phyloP scores from a whole-genome alignment of 2,329 filamentous ascomycete genomes.

The Didymella segeticola region DNA sequence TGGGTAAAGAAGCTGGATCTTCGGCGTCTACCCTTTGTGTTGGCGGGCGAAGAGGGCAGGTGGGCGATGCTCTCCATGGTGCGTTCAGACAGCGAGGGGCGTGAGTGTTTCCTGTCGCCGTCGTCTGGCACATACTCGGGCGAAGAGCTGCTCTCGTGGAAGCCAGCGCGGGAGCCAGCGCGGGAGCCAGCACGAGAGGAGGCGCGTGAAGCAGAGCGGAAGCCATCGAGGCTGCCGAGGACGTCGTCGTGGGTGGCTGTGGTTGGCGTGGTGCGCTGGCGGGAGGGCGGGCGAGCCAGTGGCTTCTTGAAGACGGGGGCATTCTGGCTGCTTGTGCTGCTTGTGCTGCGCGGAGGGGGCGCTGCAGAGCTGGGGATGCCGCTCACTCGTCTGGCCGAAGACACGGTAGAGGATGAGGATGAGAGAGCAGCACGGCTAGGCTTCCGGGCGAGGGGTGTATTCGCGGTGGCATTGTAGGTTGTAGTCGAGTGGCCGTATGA shows the following conservation, averaged over 20 bases:
- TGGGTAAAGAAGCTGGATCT: constrained; percentile 76
- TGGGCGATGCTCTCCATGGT: constrained; percentile 84
- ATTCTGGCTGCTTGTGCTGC: constrained; percentile 28
- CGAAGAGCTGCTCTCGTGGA: constrained; percentile 34
- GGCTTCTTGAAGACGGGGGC: constrained; percentile 48
- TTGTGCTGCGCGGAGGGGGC: constrained; percentile 23
- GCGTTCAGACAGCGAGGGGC: constrained; percentile 76
- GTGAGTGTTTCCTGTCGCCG: constrained; percentile 45
- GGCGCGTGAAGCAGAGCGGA: constrained; percentile 51
- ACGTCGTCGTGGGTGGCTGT: constrained; percentile 45
- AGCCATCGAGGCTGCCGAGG: constrained; percentile 52
- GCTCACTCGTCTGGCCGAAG: constrained; percentile 32
- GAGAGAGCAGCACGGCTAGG: constrained; percentile 32
- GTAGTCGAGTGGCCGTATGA: constrained; percentile 31
- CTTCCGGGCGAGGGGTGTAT: background rate
- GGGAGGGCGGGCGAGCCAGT: constrained; percentile 43
- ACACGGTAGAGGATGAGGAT: too few species aligned
- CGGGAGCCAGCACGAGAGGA: constrained; percentile 49
- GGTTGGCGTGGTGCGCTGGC: constrained; percentile 34
- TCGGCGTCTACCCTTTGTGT: constrained; percentile 63
- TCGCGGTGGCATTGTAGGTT: constrained; percentile 21
- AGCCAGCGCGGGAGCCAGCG: constrained; percentile 42
- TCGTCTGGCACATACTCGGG: constrained; percentile 31
- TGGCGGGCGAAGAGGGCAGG: constrained; percentile 74
- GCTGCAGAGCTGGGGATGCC: constrained; percentile 27